These are phyloP conservation scores for Scorias spongiosa DNA, from an alignment of 2,329 filamentous ascomycete genomes.

Conservation along the genomic window DNA sequence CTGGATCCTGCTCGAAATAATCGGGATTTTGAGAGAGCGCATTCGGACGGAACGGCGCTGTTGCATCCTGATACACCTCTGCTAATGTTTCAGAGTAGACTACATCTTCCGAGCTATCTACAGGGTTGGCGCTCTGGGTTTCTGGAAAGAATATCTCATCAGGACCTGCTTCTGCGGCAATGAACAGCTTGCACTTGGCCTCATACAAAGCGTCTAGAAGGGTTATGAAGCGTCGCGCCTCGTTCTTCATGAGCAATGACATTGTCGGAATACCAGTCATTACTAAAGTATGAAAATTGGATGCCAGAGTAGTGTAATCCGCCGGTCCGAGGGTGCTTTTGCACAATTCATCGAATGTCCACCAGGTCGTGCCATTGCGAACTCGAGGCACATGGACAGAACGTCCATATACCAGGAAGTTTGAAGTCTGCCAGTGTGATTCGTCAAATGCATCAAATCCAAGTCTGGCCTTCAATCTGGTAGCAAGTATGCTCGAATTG, in stretches of 20 bases:
- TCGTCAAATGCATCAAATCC: slow-evolving; percentile 9
- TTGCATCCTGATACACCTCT: slow-evolving; percentile 66
- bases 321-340: slow-evolving; percentile 53
- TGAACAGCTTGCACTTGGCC: slow-evolving; percentile 59
- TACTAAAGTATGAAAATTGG: slow-evolving; percentile 64
- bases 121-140: slow-evolving; percentile 5
- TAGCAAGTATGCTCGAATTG: slow-evolving; percentile 3
- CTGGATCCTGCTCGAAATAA: slow-evolving; percentile 18
- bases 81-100: slow-evolving; percentile 51
- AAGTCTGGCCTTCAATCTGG: slow-evolving; percentile 5
- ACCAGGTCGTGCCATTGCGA: slow-evolving; percentile 42
- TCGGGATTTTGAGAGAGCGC: slow-evolving; percentile 45
- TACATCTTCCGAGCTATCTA: slow-evolving; percentile 28
- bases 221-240: slow-evolving; percentile 66
- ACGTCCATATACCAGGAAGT: slow-evolving; percentile 47
- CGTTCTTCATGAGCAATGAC: slow-evolving; percentile 56
- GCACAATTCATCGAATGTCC: slow-evolving; percentile 56
- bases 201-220: slow-evolving; percentile 70
- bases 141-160: slow-evolving; percentile 70
- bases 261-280: slow-evolving; percentile 55
- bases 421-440: slow-evolving; percentile 28
- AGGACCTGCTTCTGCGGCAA: slow-evolving; percentile 51
- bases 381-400: slow-evolving; percentile 44
- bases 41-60: slow-evolving; percentile 65
- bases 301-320: slow-evolving; percentile 70